Percentiles rank a stretch among this genome's conserved stretches.
These are phyloP conservation scores for Hypoxylon trugodes DNA, from an alignment of 495 filamentous ascomycete species.

Conservation along the genomic window DNA sequence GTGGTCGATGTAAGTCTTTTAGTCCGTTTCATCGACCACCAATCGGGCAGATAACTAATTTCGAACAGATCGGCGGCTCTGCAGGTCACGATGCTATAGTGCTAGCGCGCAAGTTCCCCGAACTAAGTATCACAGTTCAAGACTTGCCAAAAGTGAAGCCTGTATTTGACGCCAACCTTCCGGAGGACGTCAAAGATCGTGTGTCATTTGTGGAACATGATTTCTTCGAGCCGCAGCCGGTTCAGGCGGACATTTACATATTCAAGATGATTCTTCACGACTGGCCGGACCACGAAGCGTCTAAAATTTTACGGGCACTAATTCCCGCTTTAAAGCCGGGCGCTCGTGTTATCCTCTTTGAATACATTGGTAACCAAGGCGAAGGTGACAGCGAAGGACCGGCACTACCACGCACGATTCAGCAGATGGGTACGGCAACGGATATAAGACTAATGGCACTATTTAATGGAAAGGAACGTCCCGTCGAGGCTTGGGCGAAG, in stretches of 20 bases:
- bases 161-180: conserved; percentile 39
- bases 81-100: conserved; percentile 42
- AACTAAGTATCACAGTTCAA: conserved; percentile 48
- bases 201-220: conserved; percentile 58
- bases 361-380: conserved; percentile 50
- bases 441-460: conserved; percentile 45
- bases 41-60: conserved; percentile 13
- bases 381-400: conserved; percentile 31
- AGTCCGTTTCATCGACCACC: neutral
- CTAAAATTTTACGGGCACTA: conserved; percentile 53
- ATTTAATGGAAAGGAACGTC: conserved; percentile 43
- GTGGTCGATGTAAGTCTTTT: conserved; percentile 46
- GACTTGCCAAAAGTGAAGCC: conserved; percentile 43
- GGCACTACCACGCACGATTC: conserved; percentile 32
- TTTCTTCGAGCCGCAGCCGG: conserved; percentile 59
- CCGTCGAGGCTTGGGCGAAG: conserved; percentile 39
- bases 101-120: conserved; percentile 42
- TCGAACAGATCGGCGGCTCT: conserved; percentile 38
- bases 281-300: conserved; percentile 53
- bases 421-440: conserved; percentile 39
- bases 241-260: conserved; percentile 64
- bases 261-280: conserved; percentile 65
- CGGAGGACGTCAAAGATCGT: conserved; percentile 44
- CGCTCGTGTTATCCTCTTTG: conserved; percentile 55
- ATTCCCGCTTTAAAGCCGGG: conserved; percentile 52